These are phyloP conservation scores for Amborella trichopoda DNA, from an alignment of 164 flowering plant species.

Conservation along the genomic window DNA sequence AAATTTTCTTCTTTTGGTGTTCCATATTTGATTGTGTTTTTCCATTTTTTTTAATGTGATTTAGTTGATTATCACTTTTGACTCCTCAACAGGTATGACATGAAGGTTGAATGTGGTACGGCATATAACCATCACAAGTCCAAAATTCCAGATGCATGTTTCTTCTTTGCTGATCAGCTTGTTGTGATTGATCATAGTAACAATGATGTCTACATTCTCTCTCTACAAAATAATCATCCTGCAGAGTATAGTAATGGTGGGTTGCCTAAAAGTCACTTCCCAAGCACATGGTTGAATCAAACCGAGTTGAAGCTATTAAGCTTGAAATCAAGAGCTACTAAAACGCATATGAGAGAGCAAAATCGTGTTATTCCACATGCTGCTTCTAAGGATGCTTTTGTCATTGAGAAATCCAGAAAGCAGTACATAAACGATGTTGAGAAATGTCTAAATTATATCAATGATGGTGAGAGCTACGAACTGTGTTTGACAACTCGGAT, in stretches of 20 bases:
- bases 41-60: too few relatives aligned
- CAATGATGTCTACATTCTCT: slow-evolving; percentile 63
- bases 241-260: not conserved
- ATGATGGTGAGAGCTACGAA: slow-evolving; percentile 97
- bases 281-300: slow-evolving; percentile 54
- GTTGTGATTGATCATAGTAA: slow-evolving; percentile 62
- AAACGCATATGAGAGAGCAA: slow-evolving; percentile 7
- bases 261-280: slow-evolving; percentile 6
- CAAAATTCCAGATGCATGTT: slow-evolving; percentile 85
- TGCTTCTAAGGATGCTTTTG: slow-evolving; percentile 25
- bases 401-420: slow-evolving; percentile 54
- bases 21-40: too few relatives aligned
- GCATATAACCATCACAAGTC: slow-evolving; percentile 52
- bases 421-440: slow-evolving; percentile 62
- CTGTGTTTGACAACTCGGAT: slow-evolving; percentile 86
- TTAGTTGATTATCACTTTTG: too few relatives aligned
- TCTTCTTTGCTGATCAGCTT: slow-evolving; percentile 89
- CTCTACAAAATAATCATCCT: slow-evolving; percentile 24
- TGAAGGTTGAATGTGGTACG: slow-evolving; percentile 80
- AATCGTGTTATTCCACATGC: slow-evolving; percentile 4
- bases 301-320: slow-evolving; percentile 47
- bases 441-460: slow-evolving; percentile 62
- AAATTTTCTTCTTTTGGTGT: too few relatives aligned
- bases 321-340: slow-evolving; percentile 17
- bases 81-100: slow-evolving; percentile 64